Conservation (phyloP, 2,329 filamentous ascomycete species). For the Aspergillus fijiensis region DNA sequence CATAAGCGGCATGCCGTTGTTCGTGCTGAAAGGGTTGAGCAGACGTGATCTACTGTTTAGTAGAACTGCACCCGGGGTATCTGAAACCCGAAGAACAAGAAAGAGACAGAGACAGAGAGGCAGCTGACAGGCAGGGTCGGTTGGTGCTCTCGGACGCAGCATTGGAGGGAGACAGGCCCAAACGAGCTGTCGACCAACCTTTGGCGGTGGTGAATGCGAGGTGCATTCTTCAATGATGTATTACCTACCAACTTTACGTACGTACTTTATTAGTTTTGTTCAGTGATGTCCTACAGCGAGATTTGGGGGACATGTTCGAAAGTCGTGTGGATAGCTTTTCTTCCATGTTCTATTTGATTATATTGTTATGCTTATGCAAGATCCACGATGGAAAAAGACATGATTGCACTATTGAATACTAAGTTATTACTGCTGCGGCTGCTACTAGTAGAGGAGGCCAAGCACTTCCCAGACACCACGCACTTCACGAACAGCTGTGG, state of each 20-base stretch:
- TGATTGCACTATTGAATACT: neutral
- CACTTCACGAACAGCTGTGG: too few species aligned
- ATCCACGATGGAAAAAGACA: neutral
- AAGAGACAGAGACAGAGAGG: neutral
- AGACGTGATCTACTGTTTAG: neutral
- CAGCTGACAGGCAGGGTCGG: neutral
- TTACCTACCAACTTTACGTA: neutral
- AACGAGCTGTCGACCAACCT: neutral
- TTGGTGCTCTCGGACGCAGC: neutral
- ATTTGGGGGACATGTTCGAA: neutral
- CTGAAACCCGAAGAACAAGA: neutral
- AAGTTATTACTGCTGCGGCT: neutral
- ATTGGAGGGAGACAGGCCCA: neutral
- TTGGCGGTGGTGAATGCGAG: neutral
- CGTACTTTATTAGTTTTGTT: neutral
- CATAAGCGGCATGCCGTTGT: neutral
- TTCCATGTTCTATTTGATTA: neutral
- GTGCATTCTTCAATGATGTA: neutral
- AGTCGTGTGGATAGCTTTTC: neutral
- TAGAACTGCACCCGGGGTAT: neutral
- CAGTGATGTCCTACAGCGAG: neutral
- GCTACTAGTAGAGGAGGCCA: neutral
- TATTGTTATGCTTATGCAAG: neutral
- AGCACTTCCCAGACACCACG: too few species aligned
- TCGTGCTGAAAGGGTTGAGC: neutral